These are phyloP conservation scores for Dendrobium huoshanense DNA, from an alignment of 106 monocot genomes.

Conservation along the genomic window DNA sequence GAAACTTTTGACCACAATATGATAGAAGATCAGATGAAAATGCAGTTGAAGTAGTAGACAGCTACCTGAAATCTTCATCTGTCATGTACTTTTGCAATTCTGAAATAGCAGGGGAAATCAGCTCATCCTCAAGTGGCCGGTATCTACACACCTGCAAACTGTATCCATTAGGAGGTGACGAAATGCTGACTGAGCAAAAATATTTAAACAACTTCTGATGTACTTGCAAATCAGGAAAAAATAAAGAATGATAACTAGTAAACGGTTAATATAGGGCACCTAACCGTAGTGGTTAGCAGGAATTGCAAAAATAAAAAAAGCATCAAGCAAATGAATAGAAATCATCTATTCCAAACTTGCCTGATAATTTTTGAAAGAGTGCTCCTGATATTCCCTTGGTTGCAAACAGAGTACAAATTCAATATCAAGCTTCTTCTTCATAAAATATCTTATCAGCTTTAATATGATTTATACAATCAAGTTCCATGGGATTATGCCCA, in stretches of 20 bases:
- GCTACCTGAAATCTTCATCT: slow-evolving; percentile 88
- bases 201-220: neutral
- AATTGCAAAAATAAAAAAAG: neutral
- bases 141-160: slow-evolving; percentile 72
- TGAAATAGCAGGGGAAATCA: slow-evolving; percentile 45
- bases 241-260: neutral
- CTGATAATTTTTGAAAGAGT: too few relatives aligned
- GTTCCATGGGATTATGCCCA: neutral
- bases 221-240: neutral
- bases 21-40: slow-evolving; percentile 1
- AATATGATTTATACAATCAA: neutral
- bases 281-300: neutral
- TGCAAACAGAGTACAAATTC: neutral
- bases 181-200: neutral
- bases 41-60: neutral
- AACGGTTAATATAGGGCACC: neutral
- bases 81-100: slow-evolving; percentile 74
- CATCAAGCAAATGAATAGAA: neutral
- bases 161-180: neutral
- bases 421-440: neutral
- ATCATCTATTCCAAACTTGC: too few relatives aligned
- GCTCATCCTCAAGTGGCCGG: slow-evolving; percentile 79
- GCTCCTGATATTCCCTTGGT: too few relatives aligned
- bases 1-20: neutral
- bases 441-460: neutral